Evolutionary conservation across 805 yeast species (phyloP).

Genomic region (Schwanniomyces sp.): DNA sequence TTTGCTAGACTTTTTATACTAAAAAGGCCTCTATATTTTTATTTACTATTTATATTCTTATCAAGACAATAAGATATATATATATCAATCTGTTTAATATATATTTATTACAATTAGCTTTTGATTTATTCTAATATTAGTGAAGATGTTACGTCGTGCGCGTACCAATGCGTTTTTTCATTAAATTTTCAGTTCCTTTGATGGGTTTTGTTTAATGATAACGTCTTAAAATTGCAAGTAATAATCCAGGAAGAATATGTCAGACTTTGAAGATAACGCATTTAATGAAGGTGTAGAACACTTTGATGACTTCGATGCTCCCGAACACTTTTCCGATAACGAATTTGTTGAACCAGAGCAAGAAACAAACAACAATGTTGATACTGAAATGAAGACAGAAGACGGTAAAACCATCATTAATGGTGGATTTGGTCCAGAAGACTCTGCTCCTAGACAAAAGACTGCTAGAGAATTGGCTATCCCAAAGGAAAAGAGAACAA

Average conservation of each 20-base stretch:
- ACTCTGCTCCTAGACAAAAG: constrained; percentile 50
- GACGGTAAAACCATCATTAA: constrained; percentile 74
- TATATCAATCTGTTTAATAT: constrained; percentile 4
- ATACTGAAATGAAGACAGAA: constrained; percentile 51
- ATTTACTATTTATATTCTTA: constrained; percentile 3
- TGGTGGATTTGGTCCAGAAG: constrained; percentile 68
- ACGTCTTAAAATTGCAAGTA: background rate
- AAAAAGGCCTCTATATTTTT: constrained; percentile 2
- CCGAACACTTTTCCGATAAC: constrained; percentile 75
- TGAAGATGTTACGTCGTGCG: background rate
- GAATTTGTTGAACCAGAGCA: constrained; percentile 47
- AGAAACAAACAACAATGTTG: constrained; percentile 24
- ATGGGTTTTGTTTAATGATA: background rate
- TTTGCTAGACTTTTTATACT: background rate
- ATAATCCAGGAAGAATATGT: constrained; percentile 22
- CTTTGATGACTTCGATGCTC: constrained; percentile 78
- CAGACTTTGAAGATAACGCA: constrained; percentile 44
- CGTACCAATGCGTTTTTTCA: constrained; percentile 1
- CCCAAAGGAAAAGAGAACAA: constrained; percentile 82
- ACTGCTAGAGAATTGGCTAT: constrained; percentile 81
- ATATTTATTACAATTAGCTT: constrained; percentile 1
- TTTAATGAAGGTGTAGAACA: constrained; percentile 71
- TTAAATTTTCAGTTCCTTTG: constrained; percentile 4
- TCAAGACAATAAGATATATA: background rate
- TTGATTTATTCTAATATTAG: background rate